These are phyloP conservation scores for Populus hybrid DNA, from an alignment of 441 rosid species.

Conservation along the genomic window DNA sequence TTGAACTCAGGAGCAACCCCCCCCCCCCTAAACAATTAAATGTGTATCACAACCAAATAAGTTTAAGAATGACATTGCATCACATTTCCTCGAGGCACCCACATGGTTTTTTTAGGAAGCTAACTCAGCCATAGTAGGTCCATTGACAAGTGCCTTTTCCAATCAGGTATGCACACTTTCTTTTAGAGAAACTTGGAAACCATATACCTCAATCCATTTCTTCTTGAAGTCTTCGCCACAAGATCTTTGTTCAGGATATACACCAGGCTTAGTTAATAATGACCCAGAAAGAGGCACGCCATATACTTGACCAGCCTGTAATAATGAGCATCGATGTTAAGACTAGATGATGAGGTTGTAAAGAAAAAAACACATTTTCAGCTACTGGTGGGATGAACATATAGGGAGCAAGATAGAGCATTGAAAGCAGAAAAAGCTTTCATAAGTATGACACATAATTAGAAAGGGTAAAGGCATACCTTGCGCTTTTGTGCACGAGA, in stretches of 20 bases:
- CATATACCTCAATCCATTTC: constrained; percentile 94
- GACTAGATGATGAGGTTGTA: constrained; percentile 3
- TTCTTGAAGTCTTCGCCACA: constrained; percentile 82
- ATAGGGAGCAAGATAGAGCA: background rate
- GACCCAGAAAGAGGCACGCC: constrained; percentile 87
- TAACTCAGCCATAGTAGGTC: background rate
- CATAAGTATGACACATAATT: background rate
- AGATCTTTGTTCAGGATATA: constrained; percentile 82
- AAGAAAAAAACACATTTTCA: background rate
- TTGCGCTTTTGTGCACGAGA: constrained; percentile 98
- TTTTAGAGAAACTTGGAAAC: background rate
- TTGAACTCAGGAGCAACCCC: background rate
- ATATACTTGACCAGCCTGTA: constrained; percentile 98
- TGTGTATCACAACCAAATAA: no score
- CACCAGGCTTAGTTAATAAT: constrained; percentile 70
- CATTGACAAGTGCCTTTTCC: background rate
- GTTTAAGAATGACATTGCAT: background rate
- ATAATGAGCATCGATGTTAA: constrained; percentile 16
- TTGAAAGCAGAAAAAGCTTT: background rate
- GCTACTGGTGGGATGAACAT: background rate
- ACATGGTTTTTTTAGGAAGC: background rate
- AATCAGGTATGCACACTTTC: background rate
- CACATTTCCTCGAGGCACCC: background rate
- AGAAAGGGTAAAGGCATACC: constrained; percentile 35
- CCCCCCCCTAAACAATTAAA: no score